Evolutionary conservation across 2,329 filamentous ascomycete species (phyloP).

Genomic region (Zymoseptoria ardabiliae): DNA sequence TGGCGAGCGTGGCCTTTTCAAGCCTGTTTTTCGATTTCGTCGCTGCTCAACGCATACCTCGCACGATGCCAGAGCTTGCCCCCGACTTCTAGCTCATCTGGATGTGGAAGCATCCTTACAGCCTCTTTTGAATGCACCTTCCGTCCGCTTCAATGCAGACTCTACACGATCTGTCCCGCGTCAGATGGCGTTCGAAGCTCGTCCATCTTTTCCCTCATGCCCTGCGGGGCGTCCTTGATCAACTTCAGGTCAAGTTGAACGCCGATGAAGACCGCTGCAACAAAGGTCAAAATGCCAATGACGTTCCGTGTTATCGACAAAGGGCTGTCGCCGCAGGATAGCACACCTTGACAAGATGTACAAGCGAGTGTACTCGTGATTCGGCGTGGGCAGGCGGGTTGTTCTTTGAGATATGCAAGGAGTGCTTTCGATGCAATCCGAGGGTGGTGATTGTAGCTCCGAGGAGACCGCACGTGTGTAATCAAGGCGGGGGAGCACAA

Average conservation of each 20-base stretch:
- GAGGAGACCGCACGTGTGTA: not conserved
- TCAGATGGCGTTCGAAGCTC: not conserved
- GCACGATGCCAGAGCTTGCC: not conserved
- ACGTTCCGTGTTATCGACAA: not conserved
- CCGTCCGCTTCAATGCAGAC: not conserved
- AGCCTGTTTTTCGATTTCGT: not conserved
- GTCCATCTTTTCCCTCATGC: not conserved
- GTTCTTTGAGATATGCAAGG: not conserved
- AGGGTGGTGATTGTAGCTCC: not conserved
- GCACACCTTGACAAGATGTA: not conserved
- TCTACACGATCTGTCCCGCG: not conserved
- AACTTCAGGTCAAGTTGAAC: not conserved
- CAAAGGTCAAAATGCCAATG: not conserved
- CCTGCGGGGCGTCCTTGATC: not conserved
- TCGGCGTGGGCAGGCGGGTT: no score
- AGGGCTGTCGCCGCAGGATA: not conserved
- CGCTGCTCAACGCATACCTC: not conserved
- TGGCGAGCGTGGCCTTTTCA: not conserved
- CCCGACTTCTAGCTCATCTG: not conserved
- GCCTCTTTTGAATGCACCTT: not conserved
- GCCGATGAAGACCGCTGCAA: not conserved
- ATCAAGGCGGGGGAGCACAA: not conserved
- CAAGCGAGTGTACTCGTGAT: not conserved
- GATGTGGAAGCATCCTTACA: not conserved
- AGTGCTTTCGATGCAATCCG: not conserved